Evolutionary conservation across 116 monocot species (phyloP).

Genomic region (Iris pallida): DNA sequence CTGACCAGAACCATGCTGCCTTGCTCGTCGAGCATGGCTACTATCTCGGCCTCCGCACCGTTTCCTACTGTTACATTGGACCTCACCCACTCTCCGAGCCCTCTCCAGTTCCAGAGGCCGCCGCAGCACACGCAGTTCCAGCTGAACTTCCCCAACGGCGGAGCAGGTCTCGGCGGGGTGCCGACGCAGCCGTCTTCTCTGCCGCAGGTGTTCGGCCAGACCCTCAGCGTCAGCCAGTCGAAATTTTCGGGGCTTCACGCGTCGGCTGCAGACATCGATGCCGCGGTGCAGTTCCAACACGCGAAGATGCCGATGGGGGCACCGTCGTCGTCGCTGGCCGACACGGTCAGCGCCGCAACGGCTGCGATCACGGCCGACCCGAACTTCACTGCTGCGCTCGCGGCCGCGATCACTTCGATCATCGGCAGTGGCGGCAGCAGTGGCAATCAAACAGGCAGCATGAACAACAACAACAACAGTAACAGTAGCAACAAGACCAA

Average conservation of each 20-base stretch:
- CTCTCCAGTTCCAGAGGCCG: slow-evolving; percentile 19
- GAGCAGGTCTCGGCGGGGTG: neutral
- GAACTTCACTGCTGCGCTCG: slow-evolving; percentile 14
- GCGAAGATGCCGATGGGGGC: neutral
- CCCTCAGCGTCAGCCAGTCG: slow-evolving; percentile 6
- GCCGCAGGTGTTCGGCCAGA: slow-evolving; percentile 11
- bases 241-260: slow-evolving; percentile 18
- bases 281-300: neutral
- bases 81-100: slow-evolving; percentile 41
- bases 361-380: slow-evolving; percentile 17
- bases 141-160: slow-evolving; percentile 1
- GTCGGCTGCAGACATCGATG: neutral
- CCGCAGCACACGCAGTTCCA: neutral
- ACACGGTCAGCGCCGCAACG: slow-evolving; percentile 10
- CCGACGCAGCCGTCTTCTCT: slow-evolving; percentile 8
- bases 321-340: slow-evolving; percentile 3
- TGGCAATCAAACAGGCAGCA: neutral
- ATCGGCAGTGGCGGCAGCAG: slow-evolving; percentile 5
- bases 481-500: too few species aligned
- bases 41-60: slow-evolving; percentile 70
- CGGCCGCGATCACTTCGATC: slow-evolving; percentile 11
- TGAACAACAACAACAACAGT: neutral
- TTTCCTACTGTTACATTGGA: slow-evolving; percentile 76
- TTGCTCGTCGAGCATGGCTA: slow-evolving; percentile 58
- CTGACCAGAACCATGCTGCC: slow-evolving; percentile 40